phyloP scores from a whole-genome alignment of 1,139 yeast species.

The Kazachstania sp. region DNA sequence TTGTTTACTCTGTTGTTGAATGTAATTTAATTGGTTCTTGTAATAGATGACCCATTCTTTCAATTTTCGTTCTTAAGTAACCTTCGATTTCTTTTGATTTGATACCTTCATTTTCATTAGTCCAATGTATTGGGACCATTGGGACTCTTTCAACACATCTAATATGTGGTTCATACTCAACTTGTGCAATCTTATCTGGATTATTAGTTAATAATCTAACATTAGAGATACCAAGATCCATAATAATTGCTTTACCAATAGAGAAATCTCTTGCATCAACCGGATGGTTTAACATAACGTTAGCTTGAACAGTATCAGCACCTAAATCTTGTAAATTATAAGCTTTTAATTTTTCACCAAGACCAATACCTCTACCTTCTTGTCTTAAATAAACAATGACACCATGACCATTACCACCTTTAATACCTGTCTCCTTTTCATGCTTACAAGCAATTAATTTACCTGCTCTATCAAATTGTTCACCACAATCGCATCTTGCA shows the following conservation, averaged over 20 bases:
- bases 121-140: conserved; percentile 96
- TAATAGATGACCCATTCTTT: conserved; percentile 91
- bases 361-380: conserved; percentile 97
- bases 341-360: conserved; percentile 94
- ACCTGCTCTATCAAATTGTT: conserved; percentile 97
- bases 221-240: conserved; percentile 68
- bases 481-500: conserved; percentile 98
- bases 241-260: conserved; percentile 83
- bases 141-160: conserved; percentile 68
- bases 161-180: conserved; percentile 31
- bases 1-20: neutral
- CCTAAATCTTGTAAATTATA: conserved; percentile 96
- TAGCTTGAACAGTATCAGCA: conserved; percentile 97
- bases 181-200: conserved; percentile 93
- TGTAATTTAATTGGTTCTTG: conserved; percentile 45
- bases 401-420: conserved; percentile 72
- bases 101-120: conserved; percentile 54
- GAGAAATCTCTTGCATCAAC: conserved; percentile 93
- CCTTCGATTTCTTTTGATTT: conserved; percentile 83
- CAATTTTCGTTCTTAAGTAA: conserved; percentile 85
- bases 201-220: conserved; percentile 84
- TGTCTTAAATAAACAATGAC: conserved; percentile 93
- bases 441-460: conserved; percentile 50
- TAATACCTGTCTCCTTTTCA: conserved; percentile 23
- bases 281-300: conserved; percentile 84